A percentile compares a stretch with the other conserved stretches of the same genome.
Conservation (phyloP, 768 basidiomycete species). For the Leccinum uliginosum region DNA sequence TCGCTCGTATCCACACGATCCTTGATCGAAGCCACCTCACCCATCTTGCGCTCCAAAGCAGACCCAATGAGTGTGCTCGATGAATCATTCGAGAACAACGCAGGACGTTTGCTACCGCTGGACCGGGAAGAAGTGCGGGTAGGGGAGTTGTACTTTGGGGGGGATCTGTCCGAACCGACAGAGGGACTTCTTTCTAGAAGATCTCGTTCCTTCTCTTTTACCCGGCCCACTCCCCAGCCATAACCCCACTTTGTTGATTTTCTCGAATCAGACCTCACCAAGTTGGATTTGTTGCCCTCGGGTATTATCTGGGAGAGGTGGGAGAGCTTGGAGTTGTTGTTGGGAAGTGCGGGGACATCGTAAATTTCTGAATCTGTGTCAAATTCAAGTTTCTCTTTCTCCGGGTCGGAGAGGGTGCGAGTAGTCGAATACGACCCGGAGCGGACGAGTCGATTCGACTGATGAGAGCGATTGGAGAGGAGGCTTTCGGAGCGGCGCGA, state of each 20-base stretch:
- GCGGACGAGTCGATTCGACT: slow-evolving; percentile 31
- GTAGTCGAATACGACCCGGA: slow-evolving; percentile 43
- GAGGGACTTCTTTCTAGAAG: slow-evolving; percentile 31
- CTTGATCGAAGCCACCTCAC: slow-evolving; percentile 52
- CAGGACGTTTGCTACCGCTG: slow-evolving; percentile 38
- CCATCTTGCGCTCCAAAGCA: slow-evolving; percentile 64
- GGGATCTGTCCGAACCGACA: slow-evolving; percentile 37
- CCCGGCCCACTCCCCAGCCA: slow-evolving; percentile 64
- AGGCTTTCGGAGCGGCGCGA: slow-evolving; percentile 22
- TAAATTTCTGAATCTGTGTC: slow-evolving; percentile 60
- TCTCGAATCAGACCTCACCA: slow-evolving; percentile 54
- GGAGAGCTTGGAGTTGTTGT: slow-evolving; percentile 38
- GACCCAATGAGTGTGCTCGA: slow-evolving; percentile 73
- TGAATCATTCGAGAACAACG: slow-evolving; percentile 55
- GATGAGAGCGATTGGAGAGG: slow-evolving; percentile 20
- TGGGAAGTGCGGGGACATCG: slow-evolving; percentile 31
- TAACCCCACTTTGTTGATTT: slow-evolving; percentile 62
- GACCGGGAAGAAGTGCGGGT: slow-evolving; percentile 39
- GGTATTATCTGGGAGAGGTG: slow-evolving; percentile 41
- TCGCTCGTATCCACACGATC: slow-evolving; percentile 55
- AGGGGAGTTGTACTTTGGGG: slow-evolving; percentile 28
- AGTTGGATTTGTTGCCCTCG: slow-evolving; percentile 35
- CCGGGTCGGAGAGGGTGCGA: slow-evolving; percentile 36
- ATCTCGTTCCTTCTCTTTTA: slow-evolving; percentile 40
- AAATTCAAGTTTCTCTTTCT: slow-evolving; percentile 53